A percentile compares a stretch with the other conserved stretches of the same genome.
phyloP scores from a whole-genome alignment of 176 grass and related monocot species.

The Musa schizocarpa region DNA sequence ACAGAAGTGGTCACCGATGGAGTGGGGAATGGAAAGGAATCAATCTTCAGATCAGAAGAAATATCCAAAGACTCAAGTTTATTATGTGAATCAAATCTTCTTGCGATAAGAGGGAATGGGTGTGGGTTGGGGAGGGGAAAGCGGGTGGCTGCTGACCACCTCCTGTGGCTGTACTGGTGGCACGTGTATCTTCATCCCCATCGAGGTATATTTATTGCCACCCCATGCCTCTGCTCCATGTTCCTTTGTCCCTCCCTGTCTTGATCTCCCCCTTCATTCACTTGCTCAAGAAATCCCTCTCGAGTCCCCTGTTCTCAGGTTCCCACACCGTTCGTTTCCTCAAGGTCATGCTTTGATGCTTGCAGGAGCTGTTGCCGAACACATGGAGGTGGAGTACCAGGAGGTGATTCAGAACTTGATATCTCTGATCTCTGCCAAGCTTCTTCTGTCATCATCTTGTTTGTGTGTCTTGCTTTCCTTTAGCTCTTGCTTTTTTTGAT shows the following conservation, averaged over 20 bases:
- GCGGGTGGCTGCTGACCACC: not conserved
- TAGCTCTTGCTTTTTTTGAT: not conserved
- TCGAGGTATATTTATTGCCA: slow-evolving; percentile 20
- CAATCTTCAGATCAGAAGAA: no score
- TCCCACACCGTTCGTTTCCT: not conserved
- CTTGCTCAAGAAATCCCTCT: not conserved
- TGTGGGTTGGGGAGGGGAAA: not conserved
- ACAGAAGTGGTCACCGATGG: no score
- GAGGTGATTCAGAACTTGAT: slow-evolving; percentile 41
- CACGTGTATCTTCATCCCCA: slow-evolving; percentile 38
- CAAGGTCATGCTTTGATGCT: not conserved
- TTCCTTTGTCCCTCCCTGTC: not conserved
- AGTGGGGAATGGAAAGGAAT: no score
- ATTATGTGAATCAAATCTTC: no score
- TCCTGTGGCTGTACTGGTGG: slow-evolving; percentile 9
- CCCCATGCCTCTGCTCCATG: not conserved
- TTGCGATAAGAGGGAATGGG: not conserved
- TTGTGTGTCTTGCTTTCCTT: not conserved
- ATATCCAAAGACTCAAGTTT: no score
- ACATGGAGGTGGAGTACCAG: slow-evolving; percentile 62
- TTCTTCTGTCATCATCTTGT: no score
- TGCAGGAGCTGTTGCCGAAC: not conserved
- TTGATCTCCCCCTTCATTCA: not conserved
- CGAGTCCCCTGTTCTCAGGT: not conserved
- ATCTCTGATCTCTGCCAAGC: not conserved